Base-by-base conservation (phyloP, 495 filamentous ascomycete genomes). In the Pyronema omphalodes region DNA sequence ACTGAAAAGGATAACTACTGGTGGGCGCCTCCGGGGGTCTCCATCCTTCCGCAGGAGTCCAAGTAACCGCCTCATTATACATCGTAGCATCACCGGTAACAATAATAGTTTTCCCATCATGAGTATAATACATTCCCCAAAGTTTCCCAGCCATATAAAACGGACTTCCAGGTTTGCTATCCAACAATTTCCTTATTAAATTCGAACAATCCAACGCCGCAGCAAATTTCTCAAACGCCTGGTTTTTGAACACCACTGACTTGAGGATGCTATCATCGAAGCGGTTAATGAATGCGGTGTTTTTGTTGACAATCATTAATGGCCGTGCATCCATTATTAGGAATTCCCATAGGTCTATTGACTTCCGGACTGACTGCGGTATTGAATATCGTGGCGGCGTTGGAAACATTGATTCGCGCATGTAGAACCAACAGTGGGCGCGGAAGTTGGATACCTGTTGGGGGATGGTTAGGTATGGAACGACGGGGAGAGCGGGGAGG, bases 261-360 rank as follows among this genome's bases (percentile, higher is more conserved):
- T 52, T 12, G 15, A 7, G 3, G 3, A 52, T 52, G 50, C 1
- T 18, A n/a, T 17, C 14, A 17, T 52, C 19, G 37, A 19, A 43
- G 3, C 35, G 50, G 35, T 41, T 40, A 8, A 43, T 33, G 7
- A 18, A n/a, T 3, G 50, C 50, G 7, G 18, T 18, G 4, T 52
- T 12, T 34, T 40, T 40, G 37, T 52, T 19, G 35, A 52, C 50
- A 14, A 52, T 52, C 36, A 52, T 40, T 12, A 52, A 7, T 1
- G 50, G 50, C 7, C 50, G 50, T 3, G 14, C 18, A n/a, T 52
- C 50, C 11, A 52, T 40, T 9, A 19, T 19, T 7, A 52, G 35
- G 19, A 52, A 52, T 17, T 52, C 50, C 50, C 50, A 52, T 11
- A 52, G 35, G 15, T 52, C 37, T n/a, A 52, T 50, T 2, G 47